A percentile compares a stretch with the other conserved stretches of the same genome.
phyloP scores from a whole-genome alignment of 106 monocot genomes.

The Xerophyta viscosa region DNA sequence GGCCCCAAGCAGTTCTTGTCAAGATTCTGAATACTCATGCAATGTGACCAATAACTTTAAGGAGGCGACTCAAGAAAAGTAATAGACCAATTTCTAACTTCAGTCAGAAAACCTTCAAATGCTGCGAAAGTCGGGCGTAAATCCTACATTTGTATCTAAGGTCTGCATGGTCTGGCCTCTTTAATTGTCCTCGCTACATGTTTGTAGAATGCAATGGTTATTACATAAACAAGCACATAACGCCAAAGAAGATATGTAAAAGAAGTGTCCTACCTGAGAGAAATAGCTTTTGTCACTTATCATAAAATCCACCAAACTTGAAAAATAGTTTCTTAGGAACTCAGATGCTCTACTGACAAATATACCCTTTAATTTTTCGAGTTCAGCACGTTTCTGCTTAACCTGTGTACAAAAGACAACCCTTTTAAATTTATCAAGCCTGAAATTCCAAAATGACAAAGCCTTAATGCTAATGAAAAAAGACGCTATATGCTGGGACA shows the following conservation, averaged over 20 bases:
- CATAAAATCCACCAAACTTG: constrained; percentile 98
- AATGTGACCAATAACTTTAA: background rate
- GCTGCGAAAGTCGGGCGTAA: constrained; percentile 90
- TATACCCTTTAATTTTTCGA: constrained; percentile 80
- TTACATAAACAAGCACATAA: background rate
- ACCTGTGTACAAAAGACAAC: constrained; percentile 43
- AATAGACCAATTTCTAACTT: too few species aligned
- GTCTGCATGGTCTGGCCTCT: constrained; percentile 97
- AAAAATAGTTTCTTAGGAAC: constrained; percentile 89
- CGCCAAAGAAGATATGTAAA: constrained; percentile 1
- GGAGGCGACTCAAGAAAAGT: too few species aligned
- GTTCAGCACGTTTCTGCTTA: constrained; percentile 75
- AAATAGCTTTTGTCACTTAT: constrained; percentile 98
- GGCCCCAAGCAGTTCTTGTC: constrained; percentile 88
- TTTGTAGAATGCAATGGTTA: background rate
- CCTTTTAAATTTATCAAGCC: background rate
- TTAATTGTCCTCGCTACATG: constrained; percentile 84
- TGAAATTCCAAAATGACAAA: constrained; percentile 1
- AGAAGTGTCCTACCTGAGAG: constrained; percentile 76
- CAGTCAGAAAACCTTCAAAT: constrained; percentile 59
- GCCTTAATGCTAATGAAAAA: background rate
- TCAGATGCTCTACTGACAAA: constrained; percentile 92
- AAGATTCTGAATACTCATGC: constrained; percentile 57
- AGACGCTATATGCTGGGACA: background rate
- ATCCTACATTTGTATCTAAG: constrained; percentile 94